Evolutionary conservation across 169 alveolate species (phyloP), one percentile per base, ranked within the genome.

Genomic region (Amoebophrya sp.): DNA sequence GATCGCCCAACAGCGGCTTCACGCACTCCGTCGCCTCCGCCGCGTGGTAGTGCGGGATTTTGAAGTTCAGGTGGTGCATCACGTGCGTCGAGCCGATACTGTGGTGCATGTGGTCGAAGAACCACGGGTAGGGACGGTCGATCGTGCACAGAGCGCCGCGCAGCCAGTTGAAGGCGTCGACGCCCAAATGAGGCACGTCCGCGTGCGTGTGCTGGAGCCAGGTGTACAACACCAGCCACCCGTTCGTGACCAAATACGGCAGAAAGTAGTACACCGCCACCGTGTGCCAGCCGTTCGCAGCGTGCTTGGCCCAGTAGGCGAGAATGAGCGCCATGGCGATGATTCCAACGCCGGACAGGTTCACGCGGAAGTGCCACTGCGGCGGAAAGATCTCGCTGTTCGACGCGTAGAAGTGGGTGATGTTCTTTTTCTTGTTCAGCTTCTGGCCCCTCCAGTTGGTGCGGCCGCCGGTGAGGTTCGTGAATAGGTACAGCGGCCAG

Each of bases 401-500:
- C 40, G 93, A 92, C n/a, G 92, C 91, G 43, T 91, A 92, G 89
- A 91, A 93, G 89, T 92, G 89, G 34, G 92, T 89, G 48, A 67
- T 88, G 42, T 92, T 93, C 90, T 92, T 90, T 40, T 93, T 93
- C 69, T 43, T 42, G 87, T 34, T 42, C 34, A 88, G 91, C 29
- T 41, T n/a, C 31, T 69, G 45, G 89, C 91, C 78, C 88, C 42
- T 45, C 42, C 58, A 91, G 50, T 67, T 70, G 48, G 38, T 70
- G 43, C 94, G 92, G n/a, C 95, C 95, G 43, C 95, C 94, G 45
- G 93, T 92, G 38, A 89, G 91, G 42, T 94, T 94, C n/a, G 78
- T 23, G 40, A 92, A 41, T 13, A 93, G 93, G 58, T 93, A 93
- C 40, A 89, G 40, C 23, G 95, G 95, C 93, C 92, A 93, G 70